Percentiles rank a stretch among this genome's conserved stretches.
phyloP scores from a whole-genome alignment of 768 basidiomycete species.

The Lentinula sp. region DNA sequence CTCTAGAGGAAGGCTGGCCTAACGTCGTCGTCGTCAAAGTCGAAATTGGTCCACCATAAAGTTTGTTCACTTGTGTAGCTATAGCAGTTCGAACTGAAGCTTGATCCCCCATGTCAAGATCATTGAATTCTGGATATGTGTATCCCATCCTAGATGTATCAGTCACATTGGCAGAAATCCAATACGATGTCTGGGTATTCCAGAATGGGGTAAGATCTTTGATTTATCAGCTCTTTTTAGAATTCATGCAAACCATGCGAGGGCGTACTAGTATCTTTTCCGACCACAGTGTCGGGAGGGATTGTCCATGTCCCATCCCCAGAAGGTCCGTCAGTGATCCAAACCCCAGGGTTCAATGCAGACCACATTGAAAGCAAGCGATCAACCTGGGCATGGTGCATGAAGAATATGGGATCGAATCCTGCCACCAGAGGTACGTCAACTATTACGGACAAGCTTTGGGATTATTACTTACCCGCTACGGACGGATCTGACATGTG shows the following conservation, averaged over 20 bases:
- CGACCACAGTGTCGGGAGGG: constrained; percentile 17
- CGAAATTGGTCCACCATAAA: constrained; percentile 22
- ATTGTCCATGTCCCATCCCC: constrained; percentile 28
- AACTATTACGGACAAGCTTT: background rate
- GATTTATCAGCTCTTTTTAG: background rate
- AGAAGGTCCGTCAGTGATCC: constrained; percentile 25
- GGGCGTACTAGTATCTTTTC: constrained; percentile 22
- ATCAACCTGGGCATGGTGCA: constrained; percentile 51
- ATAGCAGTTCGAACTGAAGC: constrained; percentile 24
- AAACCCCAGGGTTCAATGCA: constrained; percentile 34
- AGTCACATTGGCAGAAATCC: constrained; percentile 26
- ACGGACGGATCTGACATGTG: constrained; percentile 34
- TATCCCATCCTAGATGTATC: constrained; percentile 32
- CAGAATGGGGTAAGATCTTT: constrained; percentile 44
- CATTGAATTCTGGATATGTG: constrained; percentile 46
- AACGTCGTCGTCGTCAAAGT: background rate
- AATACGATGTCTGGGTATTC: constrained; percentile 29
- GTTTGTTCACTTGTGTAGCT: constrained; percentile 23
- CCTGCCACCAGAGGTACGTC: constrained; percentile 17
- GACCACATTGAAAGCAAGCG: constrained; percentile 46
- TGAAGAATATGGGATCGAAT: constrained; percentile 49
- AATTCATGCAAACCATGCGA: background rate
- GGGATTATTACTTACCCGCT: constrained; percentile 25
- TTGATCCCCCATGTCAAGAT: constrained; percentile 23
- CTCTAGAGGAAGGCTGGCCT: background rate